Base-by-base conservation (phyloP, 129 eudicot species). In the Deinandra increscens region DNA sequence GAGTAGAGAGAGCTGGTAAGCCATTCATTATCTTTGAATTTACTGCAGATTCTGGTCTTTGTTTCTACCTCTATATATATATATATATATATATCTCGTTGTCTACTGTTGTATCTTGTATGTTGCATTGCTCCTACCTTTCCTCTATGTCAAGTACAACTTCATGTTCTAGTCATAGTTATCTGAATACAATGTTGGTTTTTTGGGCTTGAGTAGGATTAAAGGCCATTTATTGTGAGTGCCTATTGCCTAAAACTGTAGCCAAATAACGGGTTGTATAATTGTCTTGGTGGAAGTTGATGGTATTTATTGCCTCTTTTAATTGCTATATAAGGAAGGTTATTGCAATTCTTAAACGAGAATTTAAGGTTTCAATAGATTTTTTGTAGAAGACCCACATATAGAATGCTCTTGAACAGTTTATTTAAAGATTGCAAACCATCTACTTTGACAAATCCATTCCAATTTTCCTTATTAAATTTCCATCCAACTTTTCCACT, bases 1-100 rank as follows among this genome's bases (percentile, higher is more conserved):
- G 68, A 84, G 89, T 74, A 79, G 98, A 73, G 98, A 89, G 76
- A 93, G 98, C 70, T 93, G 98, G 98, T 91, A 76, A 86, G 88
- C 33, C 61, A 6, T 61, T 34, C 20, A 34, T 45, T 22, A 13
- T 14, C 50, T 79, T 70, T 36, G 9, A 64, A 18, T 43, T 37
- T 0, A 9, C 49, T 23, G 14, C 34, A 34, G 8, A 42, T 64
- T 14, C 38, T 33, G 37, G 34, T 26, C 13, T 34, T 4, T 77
- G 38, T 36, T 56, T 33, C 43, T 68, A 46, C 8, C 9, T 5
- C 13, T 5, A 13, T 36, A 60, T 23, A 14, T 41, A n/a, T n/a
- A n/a, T n/a, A n/a, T n/a, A n/a, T 5, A 13, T 36, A 60, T 23
- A 14, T 41, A 18, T 54, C 8, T 54, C 22, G 8, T 54, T 20